Conservation (phyloP, 2,329 filamentous ascomycete genomes). For the Onygenales sp. region DNA sequence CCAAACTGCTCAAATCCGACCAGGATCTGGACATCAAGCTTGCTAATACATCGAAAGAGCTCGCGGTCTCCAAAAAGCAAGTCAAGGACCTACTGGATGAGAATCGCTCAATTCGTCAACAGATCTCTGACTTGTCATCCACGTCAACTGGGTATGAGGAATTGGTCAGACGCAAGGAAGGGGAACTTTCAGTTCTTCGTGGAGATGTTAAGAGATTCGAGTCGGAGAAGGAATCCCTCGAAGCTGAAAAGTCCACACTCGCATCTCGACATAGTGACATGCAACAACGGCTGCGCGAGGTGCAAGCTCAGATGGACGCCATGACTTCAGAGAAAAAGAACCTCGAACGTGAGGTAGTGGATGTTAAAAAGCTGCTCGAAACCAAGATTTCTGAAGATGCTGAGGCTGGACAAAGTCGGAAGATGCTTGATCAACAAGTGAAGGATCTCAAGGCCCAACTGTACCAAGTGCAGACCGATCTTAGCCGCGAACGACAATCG, state of each 20-base stretch:
- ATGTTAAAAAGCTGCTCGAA: constrained; percentile 78
- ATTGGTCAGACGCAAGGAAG: constrained; percentile 85
- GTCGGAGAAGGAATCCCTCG: constrained; percentile 66
- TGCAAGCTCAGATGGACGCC: constrained; percentile 79
- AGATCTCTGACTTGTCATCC: constrained; percentile 76
- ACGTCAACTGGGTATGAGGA: constrained; percentile 95
- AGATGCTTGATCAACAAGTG: constrained; percentile 77
- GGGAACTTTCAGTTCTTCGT: constrained; percentile 76
- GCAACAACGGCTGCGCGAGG: constrained; percentile 64
- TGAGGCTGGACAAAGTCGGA: constrained; percentile 70
- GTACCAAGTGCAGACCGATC: constrained; percentile 74
- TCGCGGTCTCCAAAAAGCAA: constrained; percentile 62
- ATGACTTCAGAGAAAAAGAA: constrained; percentile 77
- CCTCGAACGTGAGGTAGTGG: constrained; percentile 77
- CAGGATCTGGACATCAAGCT: constrained; percentile 85
- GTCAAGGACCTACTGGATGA: constrained; percentile 70
- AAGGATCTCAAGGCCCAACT: constrained; percentile 78
- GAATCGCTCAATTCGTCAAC: constrained; percentile 71
- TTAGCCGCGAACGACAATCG: constrained; percentile 86
- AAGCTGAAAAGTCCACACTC: constrained; percentile 66
- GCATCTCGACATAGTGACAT: constrained; percentile 70
- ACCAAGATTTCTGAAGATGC: constrained; percentile 83
- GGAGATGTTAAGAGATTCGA: constrained; percentile 77
- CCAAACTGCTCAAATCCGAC: constrained; percentile 71
- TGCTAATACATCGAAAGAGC: constrained; percentile 65